Base-by-base conservation (phyloP, 2,329 filamentous ascomycete species). In the Pseudonectria buxi region DNA sequence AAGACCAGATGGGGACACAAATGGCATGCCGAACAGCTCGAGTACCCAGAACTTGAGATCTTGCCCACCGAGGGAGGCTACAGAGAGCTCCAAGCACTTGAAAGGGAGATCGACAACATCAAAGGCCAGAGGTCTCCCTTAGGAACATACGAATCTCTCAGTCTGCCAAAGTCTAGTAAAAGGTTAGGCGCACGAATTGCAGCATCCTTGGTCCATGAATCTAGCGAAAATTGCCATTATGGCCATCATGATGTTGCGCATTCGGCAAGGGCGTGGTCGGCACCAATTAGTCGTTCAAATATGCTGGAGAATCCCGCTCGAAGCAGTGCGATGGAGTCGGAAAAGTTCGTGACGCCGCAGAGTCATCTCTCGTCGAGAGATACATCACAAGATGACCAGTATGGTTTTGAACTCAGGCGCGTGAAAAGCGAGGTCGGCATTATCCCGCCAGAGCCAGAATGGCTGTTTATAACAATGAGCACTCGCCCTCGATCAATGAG, bases 11-110 rank as follows among this genome's bases (percentile, higher is more conserved):
- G 37, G 26, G 13, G 18, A 7, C 25, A 16, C 11, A 32, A 36
- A 9, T 39, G 30, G 26, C 18, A 25, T 22, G 27, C 32, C 24
- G 32, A 27, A 12, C 28, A 33, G 10, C 32, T 51, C 15, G 50
- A 53, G 26, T 50, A 49, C 29, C 47, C 50, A n/a, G 44, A 53
- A 26, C 46, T 53, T 28, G 43, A 45, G 14, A 50, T 50, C 14
- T 37, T 43, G 6, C 47, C 47, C 24, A 47, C 44, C 5, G 41
- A 40, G 14, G 47, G 44, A 13, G 48, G 50, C 7, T 45, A 45
- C 13, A 28, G 41, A 16, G 50, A 53, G 22, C 39, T 51, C 10
- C 36, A 46, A 14, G 46, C 36, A 3, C 30, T 53, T 7, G 43
- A 41, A 12, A 43, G 29, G 26, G 46, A 53, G 24, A 50, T 53